A percentile compares a stretch with the other conserved stretches of the same genome.
Evolutionary conservation across 176 grass and related monocot genomes (phyloP).

Genomic region (Oryza australiensis): DNA sequence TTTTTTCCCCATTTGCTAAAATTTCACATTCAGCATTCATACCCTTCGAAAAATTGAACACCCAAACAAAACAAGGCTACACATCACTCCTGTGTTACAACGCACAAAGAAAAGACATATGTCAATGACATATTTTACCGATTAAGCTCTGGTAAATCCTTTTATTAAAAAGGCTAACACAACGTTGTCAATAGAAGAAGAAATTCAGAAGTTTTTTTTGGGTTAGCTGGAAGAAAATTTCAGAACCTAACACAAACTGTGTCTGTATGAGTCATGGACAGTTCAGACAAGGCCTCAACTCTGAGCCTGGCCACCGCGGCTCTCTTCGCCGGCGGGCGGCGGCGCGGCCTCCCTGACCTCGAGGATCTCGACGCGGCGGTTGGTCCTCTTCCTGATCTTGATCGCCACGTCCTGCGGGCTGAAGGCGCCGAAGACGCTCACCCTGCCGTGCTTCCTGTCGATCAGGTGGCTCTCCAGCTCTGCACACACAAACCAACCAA

Average conservation of each 20-base stretch:
- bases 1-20: background rate
- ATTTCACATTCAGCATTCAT: background rate
- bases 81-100: background rate
- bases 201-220: background rate
- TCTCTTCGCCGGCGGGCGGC: conserved; percentile 4
- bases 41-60: background rate
- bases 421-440: conserved; percentile 61
- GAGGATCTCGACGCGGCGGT: conserved; percentile 82
- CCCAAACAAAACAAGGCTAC: background rate
- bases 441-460: conserved; percentile 79
- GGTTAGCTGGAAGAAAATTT: too few relatives aligned
- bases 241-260: background rate
- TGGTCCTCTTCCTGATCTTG: conserved; percentile 82
- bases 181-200: background rate
- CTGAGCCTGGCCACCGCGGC: conserved; percentile 19
- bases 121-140: background rate
- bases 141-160: background rate
- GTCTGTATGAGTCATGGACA: background rate
- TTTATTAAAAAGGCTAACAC: background rate
- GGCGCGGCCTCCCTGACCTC: conserved; percentile 63
- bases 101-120: background rate
- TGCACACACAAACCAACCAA: background rate
- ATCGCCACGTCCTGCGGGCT: conserved; percentile 86
- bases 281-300: background rate
- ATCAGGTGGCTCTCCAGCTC: conserved; percentile 78